Evolutionary conservation across 2,329 filamentous ascomycete species (phyloP).

Genomic region (Diaporthe sp.): DNA sequence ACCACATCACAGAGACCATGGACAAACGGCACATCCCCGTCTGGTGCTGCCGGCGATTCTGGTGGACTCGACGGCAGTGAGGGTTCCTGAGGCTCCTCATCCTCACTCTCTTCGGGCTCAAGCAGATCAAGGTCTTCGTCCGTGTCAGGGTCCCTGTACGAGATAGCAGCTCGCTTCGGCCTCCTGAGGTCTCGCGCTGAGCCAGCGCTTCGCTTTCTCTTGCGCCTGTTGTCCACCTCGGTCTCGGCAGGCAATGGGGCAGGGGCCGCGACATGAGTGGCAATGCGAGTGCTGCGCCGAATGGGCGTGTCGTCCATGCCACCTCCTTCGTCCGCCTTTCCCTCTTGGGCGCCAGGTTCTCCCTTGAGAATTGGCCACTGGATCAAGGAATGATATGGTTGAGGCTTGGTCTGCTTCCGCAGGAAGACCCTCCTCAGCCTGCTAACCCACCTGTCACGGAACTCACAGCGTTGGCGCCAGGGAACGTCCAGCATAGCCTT

Average conservation of each 20-base stretch:
- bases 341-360: conserved; percentile 6
- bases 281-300: conserved; percentile 48
- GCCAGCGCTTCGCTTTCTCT: conserved; percentile 31
- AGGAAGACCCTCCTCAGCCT: conserved; percentile 77
- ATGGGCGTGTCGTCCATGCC: conserved; percentile 14
- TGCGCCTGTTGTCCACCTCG: conserved; percentile 25
- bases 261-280: conserved; percentile 40
- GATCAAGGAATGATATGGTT: conserved; percentile 35
- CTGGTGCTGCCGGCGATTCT: conserved; percentile 21
- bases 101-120: conserved; percentile 38
- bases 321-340: background rate
- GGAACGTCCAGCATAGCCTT: conserved; percentile 83
- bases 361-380: conserved; percentile 35
- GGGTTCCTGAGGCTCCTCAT: conserved; percentile 35
- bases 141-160: conserved; percentile 37
- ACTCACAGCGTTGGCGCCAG: conserved; percentile 85
- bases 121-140: conserved; percentile 38
- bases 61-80: conserved; percentile 28
- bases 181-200: conserved; percentile 35
- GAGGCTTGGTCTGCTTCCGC: conserved; percentile 48
- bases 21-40: conserved; percentile 52
- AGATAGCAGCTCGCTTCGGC: conserved; percentile 33
- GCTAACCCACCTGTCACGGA: conserved; percentile 83
- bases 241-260: conserved; percentile 6
- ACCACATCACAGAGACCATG: conserved; percentile 81